phyloP scores from a whole-genome alignment of 441 rosid genomes.

The Populus hybrid region DNA sequence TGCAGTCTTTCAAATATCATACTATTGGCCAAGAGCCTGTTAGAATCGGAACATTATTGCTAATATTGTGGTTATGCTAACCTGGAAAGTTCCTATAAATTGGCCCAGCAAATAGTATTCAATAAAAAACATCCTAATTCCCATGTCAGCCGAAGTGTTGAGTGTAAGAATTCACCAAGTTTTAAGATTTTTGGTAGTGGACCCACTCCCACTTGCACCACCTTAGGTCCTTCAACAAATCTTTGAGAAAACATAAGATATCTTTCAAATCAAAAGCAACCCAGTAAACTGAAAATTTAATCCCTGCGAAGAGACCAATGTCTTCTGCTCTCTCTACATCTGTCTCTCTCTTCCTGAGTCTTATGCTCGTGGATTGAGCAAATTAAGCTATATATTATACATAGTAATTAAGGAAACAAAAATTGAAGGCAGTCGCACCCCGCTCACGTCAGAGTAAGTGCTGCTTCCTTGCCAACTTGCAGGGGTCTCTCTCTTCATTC shows the following conservation, averaged over 20 bases:
- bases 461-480: constrained; percentile 50
- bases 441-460: constrained; percentile 43
- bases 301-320: constrained; percentile 16
- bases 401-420: background rate
- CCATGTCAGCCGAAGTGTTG: constrained; percentile 8
- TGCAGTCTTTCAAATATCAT: too few species aligned
- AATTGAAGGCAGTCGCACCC: constrained; percentile 17
- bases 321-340: constrained; percentile 2
- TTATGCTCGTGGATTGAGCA: background rate
- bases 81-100: background rate
- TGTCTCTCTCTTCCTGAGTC: background rate
- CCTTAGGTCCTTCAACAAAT: constrained; percentile 10
- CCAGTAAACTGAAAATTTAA: constrained; percentile 15
- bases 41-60: background rate
- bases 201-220: constrained; percentile 24
- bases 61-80: background rate
- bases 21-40: background rate
- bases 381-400: background rate
- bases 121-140: background rate
- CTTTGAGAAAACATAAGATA: background rate
- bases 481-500: constrained; percentile 36
- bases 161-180: background rate
- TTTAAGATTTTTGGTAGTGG: background rate
- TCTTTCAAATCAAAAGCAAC: constrained; percentile 7
- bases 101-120: background rate